Evolutionary conservation across 352 stramenopile species (phyloP).

Genomic region (Pseudoperonospora humuli): DNA sequence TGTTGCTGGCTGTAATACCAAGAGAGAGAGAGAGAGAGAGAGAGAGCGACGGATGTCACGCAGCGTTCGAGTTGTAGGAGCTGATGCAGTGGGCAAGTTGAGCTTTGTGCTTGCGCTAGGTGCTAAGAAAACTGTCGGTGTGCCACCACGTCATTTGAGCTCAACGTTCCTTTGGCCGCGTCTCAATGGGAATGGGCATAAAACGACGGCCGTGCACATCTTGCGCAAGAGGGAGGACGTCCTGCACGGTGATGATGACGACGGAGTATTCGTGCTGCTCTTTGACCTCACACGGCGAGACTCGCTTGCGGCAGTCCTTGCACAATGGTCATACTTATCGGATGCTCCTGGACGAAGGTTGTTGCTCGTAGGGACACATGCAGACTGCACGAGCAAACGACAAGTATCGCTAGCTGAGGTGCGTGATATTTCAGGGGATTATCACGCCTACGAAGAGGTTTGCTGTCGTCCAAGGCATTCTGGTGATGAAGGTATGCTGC

Average conservation of each 20-base stretch:
- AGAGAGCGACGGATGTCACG: constrained; percentile 9
- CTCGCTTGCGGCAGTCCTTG: constrained; percentile 32
- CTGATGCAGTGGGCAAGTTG: constrained; percentile 35
- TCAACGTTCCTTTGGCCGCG: constrained; percentile 17
- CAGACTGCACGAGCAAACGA: constrained; percentile 30
- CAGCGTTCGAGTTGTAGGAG: constrained; percentile 36
- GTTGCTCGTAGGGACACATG: constrained; percentile 50
- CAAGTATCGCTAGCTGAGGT: constrained; percentile 32
- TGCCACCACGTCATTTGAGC: not conserved
- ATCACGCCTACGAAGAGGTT: constrained; percentile 54
- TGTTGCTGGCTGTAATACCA: too few relatives aligned
- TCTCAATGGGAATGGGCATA: constrained; percentile 5
- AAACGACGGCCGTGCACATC: constrained; percentile 14
- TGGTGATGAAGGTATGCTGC: constrained; percentile 16
- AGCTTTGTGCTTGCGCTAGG: constrained; percentile 47
- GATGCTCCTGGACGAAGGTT: constrained; percentile 16
- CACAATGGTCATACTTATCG: constrained; percentile 33
- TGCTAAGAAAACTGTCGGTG: constrained; percentile 7
- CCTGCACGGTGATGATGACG: constrained; percentile 2
- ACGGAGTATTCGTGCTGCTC: constrained; percentile 37
- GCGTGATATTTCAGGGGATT: constrained; percentile 38
- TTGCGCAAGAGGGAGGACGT: constrained; percentile 11
- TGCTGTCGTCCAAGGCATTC: constrained; percentile 14
- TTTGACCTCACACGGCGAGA: constrained; percentile 42
- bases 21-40: not conserved